Evolutionary conservation across 805 yeast species (phyloP), one percentile per base, ranked within the genome.

Genomic region (Lipomyces orientalis): DNA sequence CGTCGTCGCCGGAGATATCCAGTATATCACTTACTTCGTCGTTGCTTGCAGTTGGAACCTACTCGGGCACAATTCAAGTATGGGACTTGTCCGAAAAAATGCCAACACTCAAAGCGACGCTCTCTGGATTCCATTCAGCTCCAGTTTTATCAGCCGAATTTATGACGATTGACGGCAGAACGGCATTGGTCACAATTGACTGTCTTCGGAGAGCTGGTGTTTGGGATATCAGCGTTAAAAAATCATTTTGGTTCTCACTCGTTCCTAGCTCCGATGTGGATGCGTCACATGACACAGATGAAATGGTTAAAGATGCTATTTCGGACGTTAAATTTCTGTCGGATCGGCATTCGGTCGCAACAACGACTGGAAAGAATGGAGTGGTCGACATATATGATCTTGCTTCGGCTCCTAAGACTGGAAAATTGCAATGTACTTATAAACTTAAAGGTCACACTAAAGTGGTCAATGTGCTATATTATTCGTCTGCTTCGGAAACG

Each of bases 131-230:
- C 6, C 63, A 65, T 35, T 35, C 55, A 14, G 66, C 71, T 43
- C 71, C 71, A 7, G 60, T 67, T 25, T 14, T 67, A 25, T 52
- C 68, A 7, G 10, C 43, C 34, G 63, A 58, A 22, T 71, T 70
- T 62, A 68, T 69, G 4, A 69, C 73, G 5, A 37, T 69, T n/a
- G 73, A 73, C 52, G 73, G 60, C 16, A 43, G 31, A 49, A 22
- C 19, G 16, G 29, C 59, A 29, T 16, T 67, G 3, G 64, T 65
- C 29, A 46, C 71, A 6, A 63, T 67, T 25, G 71, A 67, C 33
- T 67, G 71, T 55, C 63, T 67, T 12, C 64, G 71, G 19, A 57
- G 54, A 12, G 68, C 71, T 10, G 68, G 60, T 9, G 43, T 64
- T n/a, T 67, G 68, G 68, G 51, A 61, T 39, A 59, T 61, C 49